Evolutionary conservation across 1,284 basidiomycete genomes (phyloP).

Genomic region (Cryptococcus deneoformans): DNA sequence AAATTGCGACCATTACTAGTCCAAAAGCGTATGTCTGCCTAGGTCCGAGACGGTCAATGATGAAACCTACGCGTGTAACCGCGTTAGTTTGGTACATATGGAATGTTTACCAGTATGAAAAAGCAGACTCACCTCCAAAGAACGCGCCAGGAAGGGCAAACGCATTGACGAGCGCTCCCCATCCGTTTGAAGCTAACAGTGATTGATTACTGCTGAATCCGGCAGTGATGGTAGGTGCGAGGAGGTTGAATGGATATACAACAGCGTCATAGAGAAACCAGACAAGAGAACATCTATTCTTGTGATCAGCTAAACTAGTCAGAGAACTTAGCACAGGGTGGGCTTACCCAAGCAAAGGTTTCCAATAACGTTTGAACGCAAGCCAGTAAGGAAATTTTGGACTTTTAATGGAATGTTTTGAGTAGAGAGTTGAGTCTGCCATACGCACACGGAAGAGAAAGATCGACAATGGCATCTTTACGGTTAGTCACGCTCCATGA

Average conservation of each 20-base stretch:
- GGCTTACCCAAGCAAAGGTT: slow-evolving; percentile 61
- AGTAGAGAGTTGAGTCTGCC: slow-evolving; percentile 29
- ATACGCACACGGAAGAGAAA: slow-evolving; percentile 34
- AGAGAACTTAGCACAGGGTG: slow-evolving; percentile 47
- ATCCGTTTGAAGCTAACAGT: slow-evolving; percentile 45
- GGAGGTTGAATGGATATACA: slow-evolving; percentile 59
- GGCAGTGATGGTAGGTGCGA: slow-evolving; percentile 62
- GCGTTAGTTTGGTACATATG: background rate
- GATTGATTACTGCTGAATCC: slow-evolving; percentile 52
- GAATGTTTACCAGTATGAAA: background rate
- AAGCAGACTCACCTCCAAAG: slow-evolving; percentile 53
- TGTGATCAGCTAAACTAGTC: background rate
- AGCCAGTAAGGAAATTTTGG: slow-evolving; percentile 40
- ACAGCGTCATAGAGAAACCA: slow-evolving; percentile 63
- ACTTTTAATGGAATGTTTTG: slow-evolving; percentile 27
- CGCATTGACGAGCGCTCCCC: slow-evolving; percentile 29
- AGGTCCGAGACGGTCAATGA: slow-evolving; percentile 64
- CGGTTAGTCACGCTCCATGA: background rate
- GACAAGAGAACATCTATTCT: slow-evolving; percentile 6
- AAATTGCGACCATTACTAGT: slow-evolving; percentile 6
- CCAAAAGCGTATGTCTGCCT: slow-evolving; percentile 52
- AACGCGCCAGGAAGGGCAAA: slow-evolving; percentile 59
- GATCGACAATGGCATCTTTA: slow-evolving; percentile 22
- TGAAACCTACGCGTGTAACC: slow-evolving; percentile 52
- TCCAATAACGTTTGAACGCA: slow-evolving; percentile 65